Evolutionary conservation across 352 stramenopile genomes (phyloP).

Genomic region (Elongisporangium prolatum): DNA sequence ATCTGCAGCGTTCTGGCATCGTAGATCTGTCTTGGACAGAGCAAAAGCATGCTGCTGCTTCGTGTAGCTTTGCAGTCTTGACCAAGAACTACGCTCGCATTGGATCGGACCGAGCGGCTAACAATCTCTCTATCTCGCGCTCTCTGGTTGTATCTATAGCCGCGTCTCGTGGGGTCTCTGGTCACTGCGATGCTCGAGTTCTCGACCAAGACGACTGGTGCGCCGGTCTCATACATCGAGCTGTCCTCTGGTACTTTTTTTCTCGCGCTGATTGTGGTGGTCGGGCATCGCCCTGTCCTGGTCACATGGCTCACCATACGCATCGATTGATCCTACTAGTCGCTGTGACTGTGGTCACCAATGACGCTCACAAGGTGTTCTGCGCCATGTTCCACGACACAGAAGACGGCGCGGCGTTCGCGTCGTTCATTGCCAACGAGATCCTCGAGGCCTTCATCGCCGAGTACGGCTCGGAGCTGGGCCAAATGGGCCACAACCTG

Average conservation of each 20-base stretch:
- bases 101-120: not conserved
- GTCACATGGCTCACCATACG: not conserved
- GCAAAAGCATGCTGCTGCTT: not conserved
- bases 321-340: constrained; percentile 24
- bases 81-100: not conserved
- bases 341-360: constrained; percentile 85
- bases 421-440: constrained; percentile 85
- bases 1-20: not conserved
- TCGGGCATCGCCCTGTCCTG: not conserved
- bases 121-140: no score
- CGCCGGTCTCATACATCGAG: constrained; percentile 89
- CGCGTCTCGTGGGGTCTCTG: constrained; percentile 85
- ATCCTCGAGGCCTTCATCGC: constrained; percentile 80
- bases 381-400: constrained; percentile 91
- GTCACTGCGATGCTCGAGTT: constrained; percentile 92
- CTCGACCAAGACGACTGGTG: constrained; percentile 83
- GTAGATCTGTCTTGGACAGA: not conserved
- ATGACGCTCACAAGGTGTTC: constrained; percentile 88
- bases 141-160: constrained; percentile 28
- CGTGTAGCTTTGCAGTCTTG: not conserved
- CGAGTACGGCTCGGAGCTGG: constrained; percentile 72
- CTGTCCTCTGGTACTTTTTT: constrained; percentile 60
- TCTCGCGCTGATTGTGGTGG: constrained; percentile 4
- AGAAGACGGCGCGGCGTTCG: constrained; percentile 71
- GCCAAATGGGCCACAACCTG: constrained; percentile 84